phyloP scores from a whole-genome alignment of 768 basidiomycete genomes.

The Lentinula sp. region DNA sequence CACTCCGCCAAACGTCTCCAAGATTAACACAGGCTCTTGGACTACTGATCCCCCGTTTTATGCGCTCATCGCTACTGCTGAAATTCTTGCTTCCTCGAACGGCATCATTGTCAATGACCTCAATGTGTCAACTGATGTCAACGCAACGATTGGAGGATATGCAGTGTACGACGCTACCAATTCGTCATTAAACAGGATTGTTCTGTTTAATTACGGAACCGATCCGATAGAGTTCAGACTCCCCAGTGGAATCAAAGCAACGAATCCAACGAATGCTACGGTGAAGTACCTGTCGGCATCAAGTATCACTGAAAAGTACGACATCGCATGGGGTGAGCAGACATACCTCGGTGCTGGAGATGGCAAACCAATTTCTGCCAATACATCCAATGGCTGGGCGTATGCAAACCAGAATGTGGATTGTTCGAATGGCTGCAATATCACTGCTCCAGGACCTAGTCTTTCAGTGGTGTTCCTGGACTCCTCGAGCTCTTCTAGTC shows the following conservation, averaged over 20 bases:
- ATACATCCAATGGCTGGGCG: constrained; percentile 23
- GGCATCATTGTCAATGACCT: constrained; percentile 42
- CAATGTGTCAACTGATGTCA: constrained; percentile 28
- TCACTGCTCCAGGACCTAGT: constrained; percentile 43
- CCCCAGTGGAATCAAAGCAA: constrained; percentile 21
- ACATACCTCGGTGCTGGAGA: constrained; percentile 36
- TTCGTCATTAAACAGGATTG: constrained; percentile 33
- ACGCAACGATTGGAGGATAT: constrained; percentile 44
- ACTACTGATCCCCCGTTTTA: constrained; percentile 45
- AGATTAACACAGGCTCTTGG: constrained; percentile 34
- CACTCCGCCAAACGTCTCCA: constrained; percentile 29
- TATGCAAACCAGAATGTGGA: constrained; percentile 28
- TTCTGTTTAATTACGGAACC: constrained; percentile 48
- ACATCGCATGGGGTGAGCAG: constrained; percentile 60
- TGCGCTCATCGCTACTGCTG: constrained; percentile 38
- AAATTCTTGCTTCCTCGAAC: constrained; percentile 33
- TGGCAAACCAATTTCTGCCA: constrained; percentile 26
- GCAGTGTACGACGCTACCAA: constrained; percentile 51
- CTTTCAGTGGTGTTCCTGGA: constrained; percentile 38
- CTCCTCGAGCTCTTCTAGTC: background rate
- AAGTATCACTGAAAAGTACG: constrained; percentile 39
- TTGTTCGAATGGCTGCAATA: constrained; percentile 38
- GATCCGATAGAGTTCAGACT: constrained; percentile 35
- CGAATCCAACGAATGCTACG: constrained; percentile 20
- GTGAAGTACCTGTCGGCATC: constrained; percentile 46